These are phyloP conservation scores for Alopecurus myosuroides DNA, from an alignment of 176 grass and related monocot species.

Conservation along the genomic window DNA sequence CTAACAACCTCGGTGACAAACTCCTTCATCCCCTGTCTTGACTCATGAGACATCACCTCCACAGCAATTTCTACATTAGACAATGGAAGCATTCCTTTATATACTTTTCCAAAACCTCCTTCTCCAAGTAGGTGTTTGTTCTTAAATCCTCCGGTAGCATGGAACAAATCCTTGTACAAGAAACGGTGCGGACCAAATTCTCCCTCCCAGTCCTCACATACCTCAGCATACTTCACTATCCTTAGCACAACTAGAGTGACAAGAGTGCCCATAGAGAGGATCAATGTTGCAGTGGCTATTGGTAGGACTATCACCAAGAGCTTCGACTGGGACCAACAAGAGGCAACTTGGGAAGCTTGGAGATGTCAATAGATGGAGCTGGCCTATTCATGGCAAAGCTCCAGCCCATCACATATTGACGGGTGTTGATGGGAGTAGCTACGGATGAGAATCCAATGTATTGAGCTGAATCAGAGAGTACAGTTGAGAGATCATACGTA, in stretches of 20 bases:
- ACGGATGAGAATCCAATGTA: no score
- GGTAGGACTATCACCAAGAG: not conserved
- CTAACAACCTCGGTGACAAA: no score
- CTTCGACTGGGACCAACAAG: no score
- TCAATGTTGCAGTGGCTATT: no score
- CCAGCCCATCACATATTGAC: conserved; percentile 37
- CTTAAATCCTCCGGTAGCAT: conserved; percentile 24
- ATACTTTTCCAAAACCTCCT: conserved; percentile 40
- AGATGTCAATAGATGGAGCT: conserved; percentile 15
- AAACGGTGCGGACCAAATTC: conserved; percentile 37
- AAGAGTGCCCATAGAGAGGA: no score
- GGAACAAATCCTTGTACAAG: not conserved
- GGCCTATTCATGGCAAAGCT: conserved; percentile 21
- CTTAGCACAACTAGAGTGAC: not conserved
- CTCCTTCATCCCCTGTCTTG: conserved; percentile 41
- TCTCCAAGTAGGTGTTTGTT: conserved; percentile 20
- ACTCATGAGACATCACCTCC: conserved; percentile 39
- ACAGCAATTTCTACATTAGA: conserved; percentile 26
- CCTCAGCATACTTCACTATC: conserved; percentile 10
- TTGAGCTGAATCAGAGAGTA: not conserved
- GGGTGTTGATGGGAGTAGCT: not conserved
- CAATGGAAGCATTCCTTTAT: conserved; percentile 28
- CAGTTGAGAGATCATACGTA: conserved; percentile 15
- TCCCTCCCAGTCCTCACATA: conserved; percentile 33
- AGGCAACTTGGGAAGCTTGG: conserved; percentile 26